Conservation (phyloP, 176 grass and related monocot species). For the Cenchrus purpureus region DNA sequence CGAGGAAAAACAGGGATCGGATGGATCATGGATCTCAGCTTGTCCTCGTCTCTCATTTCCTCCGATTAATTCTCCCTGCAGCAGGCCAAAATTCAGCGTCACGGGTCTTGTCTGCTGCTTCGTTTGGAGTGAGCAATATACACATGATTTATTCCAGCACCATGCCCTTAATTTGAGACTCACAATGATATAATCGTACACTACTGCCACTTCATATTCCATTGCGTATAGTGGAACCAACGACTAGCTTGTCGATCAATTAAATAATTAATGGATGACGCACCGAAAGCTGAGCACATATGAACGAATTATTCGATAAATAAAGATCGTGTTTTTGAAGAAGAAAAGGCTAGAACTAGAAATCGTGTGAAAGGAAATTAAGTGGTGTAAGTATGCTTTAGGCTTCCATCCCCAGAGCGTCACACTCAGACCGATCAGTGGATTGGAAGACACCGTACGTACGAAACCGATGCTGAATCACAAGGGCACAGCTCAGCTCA, state of each 20-base stretch:
- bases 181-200: neutral
- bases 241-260: neutral
- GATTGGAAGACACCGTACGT: neutral
- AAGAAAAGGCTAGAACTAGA: neutral
- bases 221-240: neutral
- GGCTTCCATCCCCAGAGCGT: neutral
- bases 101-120: constrained; percentile 21
- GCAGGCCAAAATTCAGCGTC: constrained; percentile 6
- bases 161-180: neutral
- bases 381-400: neutral
- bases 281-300: neutral
- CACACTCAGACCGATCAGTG: neutral
- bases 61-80: neutral
- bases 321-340: neutral
- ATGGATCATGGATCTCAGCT: neutral
- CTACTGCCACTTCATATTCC: neutral
- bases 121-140: neutral
- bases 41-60: constrained; percentile 2
- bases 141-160: neutral
- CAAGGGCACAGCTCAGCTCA: neutral
- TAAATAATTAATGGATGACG: neutral
- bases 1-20: neutral
- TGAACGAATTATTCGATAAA: neutral
- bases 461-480: neutral
- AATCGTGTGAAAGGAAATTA: neutral